phyloP scores from a whole-genome alignment of 345 rosid genomes.

The Citrus reticulata region DNA sequence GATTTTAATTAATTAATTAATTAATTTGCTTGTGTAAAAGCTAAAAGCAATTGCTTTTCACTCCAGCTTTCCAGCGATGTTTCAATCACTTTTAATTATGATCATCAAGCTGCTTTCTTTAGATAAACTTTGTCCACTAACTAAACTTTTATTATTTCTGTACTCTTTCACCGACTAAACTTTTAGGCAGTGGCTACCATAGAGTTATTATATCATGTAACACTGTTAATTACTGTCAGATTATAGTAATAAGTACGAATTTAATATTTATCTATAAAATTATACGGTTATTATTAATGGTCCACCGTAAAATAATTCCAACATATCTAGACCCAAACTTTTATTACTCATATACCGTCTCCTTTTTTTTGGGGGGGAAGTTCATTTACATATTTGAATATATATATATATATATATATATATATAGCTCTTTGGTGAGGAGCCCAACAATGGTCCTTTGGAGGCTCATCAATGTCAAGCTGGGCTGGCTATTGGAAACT shows the following conservation, averaged over 20 bases:
- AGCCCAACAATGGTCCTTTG: too few species aligned
- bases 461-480: too few species aligned
- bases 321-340: too few species aligned
- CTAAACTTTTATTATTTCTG: background rate
- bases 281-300: rapidly evolving
- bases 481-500: too few species aligned
- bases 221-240: too few species aligned
- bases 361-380: too few species aligned
- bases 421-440: too few species aligned
- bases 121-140: background rate
- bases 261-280: too few species aligned
- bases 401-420: background rate
- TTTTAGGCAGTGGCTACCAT: too few species aligned
- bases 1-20: too few species aligned
- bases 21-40: background rate
- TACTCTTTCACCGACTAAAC: background rate
- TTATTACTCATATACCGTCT: background rate
- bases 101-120: background rate
- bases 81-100: background rate
- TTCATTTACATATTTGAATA: background rate
- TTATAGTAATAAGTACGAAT: rapidly evolving
- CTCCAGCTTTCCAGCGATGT: constrained; percentile 7
- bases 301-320: rapidly evolving
- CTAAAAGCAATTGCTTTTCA: background rate
- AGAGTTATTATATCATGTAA: too few species aligned